Conservation (phyloP, 2,329 filamentous ascomycete genomes). For the Beauveria sp. region DNA sequence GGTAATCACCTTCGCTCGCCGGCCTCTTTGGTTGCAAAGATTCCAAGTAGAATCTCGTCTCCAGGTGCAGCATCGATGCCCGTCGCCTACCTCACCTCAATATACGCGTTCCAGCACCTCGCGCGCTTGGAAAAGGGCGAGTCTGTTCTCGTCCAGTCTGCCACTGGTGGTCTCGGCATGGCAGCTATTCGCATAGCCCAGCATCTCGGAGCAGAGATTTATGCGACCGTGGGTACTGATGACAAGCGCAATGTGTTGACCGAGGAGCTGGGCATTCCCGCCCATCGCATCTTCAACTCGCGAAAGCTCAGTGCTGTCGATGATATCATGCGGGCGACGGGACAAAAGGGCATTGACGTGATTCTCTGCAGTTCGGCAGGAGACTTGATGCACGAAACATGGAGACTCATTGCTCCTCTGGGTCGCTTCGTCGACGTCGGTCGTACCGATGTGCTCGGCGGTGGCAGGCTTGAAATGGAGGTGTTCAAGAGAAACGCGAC, state of each 20-base stretch:
- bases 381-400: slow-evolving; percentile 22
- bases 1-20: slow-evolving; percentile 21
- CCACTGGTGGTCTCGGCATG: slow-evolving; percentile 28
- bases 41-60: slow-evolving; percentile 21
- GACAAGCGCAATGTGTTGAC: slow-evolving; percentile 23
- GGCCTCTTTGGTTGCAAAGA: slow-evolving; percentile 17
- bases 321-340: slow-evolving; percentile 19
- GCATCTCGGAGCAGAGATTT: slow-evolving; percentile 27
- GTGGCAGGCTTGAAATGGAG: slow-evolving; percentile 27
- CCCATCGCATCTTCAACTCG: slow-evolving; percentile 27
- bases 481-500: slow-evolving; percentile 25
- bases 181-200: slow-evolving; percentile 30
- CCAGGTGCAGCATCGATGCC: slow-evolving; percentile 20
- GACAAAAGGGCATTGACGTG: slow-evolving; percentile 24
- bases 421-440: slow-evolving; percentile 30
- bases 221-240: slow-evolving; percentile 26
- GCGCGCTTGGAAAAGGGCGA: slow-evolving; percentile 17
- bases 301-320: slow-evolving; percentile 21
- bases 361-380: slow-evolving; percentile 24
- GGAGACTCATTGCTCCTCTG: slow-evolving; percentile 24
- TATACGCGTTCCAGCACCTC: slow-evolving; percentile 19
- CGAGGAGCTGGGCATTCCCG: slow-evolving; percentile 20
- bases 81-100: slow-evolving; percentile 20
- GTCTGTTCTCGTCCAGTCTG: slow-evolving; percentile 30
- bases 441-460: slow-evolving; percentile 24